phyloP scores from a whole-genome alignment of 352 stramenopile species.

The Pythium rishiriense region DNA sequence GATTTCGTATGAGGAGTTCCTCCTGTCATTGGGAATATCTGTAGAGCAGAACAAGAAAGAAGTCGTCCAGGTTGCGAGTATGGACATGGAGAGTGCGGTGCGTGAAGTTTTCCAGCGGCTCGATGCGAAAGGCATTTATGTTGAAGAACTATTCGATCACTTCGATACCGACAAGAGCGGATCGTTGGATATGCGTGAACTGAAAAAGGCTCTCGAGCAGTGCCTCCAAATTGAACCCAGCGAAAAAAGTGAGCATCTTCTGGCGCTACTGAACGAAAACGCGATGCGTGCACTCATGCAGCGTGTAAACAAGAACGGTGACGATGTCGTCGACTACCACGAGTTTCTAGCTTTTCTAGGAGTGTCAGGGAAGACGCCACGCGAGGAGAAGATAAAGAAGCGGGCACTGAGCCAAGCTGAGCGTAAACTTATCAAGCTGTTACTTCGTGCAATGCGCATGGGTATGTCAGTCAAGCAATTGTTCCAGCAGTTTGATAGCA shows the following conservation, averaged over 20 bases:
- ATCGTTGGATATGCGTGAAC: slow-evolving; percentile 54
- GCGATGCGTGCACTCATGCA: slow-evolving; percentile 42
- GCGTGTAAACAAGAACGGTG: slow-evolving; percentile 61
- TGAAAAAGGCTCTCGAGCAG: slow-evolving; percentile 50
- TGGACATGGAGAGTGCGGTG: slow-evolving; percentile 48
- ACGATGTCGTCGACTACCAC: slow-evolving; percentile 60
- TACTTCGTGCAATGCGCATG: slow-evolving; percentile 44
- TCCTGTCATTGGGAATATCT: slow-evolving; percentile 51
- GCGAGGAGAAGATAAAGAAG: slow-evolving; percentile 20
- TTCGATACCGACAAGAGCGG: slow-evolving; percentile 69
- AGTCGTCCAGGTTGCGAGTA: slow-evolving; percentile 37
- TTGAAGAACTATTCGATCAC: slow-evolving; percentile 66
- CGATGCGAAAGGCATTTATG: slow-evolving; percentile 43
- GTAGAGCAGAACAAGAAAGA: slow-evolving; percentile 49
- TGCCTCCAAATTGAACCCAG: slow-evolving; percentile 38
- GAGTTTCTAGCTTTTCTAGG: slow-evolving; percentile 69
- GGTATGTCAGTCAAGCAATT: slow-evolving; percentile 58
- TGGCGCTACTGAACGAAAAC: slow-evolving; percentile 48
- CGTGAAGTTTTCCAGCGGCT: slow-evolving; percentile 52
- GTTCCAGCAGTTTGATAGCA: slow-evolving; percentile 77
- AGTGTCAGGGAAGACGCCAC: slow-evolving; percentile 29
- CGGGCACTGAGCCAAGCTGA: slow-evolving; percentile 31
- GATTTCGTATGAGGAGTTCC: slow-evolving; percentile 84
- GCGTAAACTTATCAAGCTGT: slow-evolving; percentile 64
- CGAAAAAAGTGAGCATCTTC: slow-evolving; percentile 9